These are phyloP conservation scores for Lasiodiplodia theobromae DNA, from an alignment of 2,329 filamentous ascomycete genomes.

Conservation along the genomic window DNA sequence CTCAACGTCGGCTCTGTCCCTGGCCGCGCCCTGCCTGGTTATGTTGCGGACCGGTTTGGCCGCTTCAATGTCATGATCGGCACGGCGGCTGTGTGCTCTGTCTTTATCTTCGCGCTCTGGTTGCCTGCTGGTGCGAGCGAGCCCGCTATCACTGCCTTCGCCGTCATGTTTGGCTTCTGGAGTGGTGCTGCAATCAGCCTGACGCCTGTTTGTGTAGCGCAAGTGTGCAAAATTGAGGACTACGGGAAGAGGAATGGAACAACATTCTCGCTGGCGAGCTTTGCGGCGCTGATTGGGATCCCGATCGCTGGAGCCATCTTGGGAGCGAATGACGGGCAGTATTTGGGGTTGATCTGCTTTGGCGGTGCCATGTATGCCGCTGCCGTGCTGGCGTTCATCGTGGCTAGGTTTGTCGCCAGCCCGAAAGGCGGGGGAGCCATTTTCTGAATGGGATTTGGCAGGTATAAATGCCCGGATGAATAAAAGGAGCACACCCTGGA, in stretches of 20 bases:
- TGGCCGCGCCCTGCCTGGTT: slow-evolving; percentile 33
- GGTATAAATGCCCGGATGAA: no score
- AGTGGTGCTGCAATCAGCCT: slow-evolving; percentile 55
- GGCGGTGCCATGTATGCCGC: slow-evolving; percentile 5
- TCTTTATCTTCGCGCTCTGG: slow-evolving; percentile 48
- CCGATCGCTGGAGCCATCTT: slow-evolving; percentile 62
- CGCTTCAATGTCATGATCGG: slow-evolving; percentile 51
- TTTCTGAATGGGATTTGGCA: neutral
- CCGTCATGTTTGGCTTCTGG: slow-evolving; percentile 56
- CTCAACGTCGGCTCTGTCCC: slow-evolving; percentile 36
- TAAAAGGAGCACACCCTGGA: no score
- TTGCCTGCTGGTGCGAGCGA: slow-evolving; percentile 32
- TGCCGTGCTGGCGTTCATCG: neutral
- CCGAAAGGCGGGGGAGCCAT: neutral
- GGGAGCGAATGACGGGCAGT: slow-evolving; percentile 46
- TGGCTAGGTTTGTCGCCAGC: neutral
- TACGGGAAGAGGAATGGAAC: slow-evolving; percentile 62
- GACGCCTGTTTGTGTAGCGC: slow-evolving; percentile 56
- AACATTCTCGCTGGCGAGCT: slow-evolving; percentile 58
- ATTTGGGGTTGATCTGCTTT: slow-evolving; percentile 30
- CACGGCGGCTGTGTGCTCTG: slow-evolving; percentile 44
- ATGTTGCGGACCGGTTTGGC: slow-evolving; percentile 50
- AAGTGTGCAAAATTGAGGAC: slow-evolving; percentile 55
- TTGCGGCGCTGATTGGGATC: slow-evolving; percentile 60
- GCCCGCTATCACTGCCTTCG: slow-evolving; percentile 47